Percentiles rank a stretch among this genome's conserved stretches.
Evolutionary conservation across 306 rosid species (phyloP).

Genomic region (Luffa acutangula): DNA sequence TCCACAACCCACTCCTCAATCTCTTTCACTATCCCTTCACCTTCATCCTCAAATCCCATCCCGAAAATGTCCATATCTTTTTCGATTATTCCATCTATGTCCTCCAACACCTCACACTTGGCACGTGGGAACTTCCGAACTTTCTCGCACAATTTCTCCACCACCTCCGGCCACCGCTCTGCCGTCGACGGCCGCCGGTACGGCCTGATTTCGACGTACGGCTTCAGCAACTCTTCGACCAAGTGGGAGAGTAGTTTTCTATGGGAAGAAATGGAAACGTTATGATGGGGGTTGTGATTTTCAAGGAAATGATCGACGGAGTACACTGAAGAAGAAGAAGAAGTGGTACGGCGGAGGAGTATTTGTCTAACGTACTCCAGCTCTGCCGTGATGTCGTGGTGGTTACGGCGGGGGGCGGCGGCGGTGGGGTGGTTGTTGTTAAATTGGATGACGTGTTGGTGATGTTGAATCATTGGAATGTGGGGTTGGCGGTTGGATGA

Average conservation of each 20-base stretch:
- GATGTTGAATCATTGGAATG: constrained; percentile 6
- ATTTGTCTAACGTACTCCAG: constrained; percentile 36
- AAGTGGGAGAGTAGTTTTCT: constrained; percentile 41
- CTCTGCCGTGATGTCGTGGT: constrained; percentile 18
- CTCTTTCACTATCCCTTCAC: constrained; percentile 38
- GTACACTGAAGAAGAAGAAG: constrained; percentile 26
- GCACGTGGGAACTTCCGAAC: constrained; percentile 36
- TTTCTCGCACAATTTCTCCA: constrained; percentile 37
- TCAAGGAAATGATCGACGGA: constrained; percentile 34
- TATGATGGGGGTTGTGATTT: background rate
- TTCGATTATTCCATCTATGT: constrained; percentile 57
- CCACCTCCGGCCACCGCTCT: constrained; percentile 20
- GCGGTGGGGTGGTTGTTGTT: constrained; percentile 12
- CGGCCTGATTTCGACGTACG: background rate
- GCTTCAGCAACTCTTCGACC: constrained; percentile 47
- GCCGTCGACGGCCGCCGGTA: background rate
- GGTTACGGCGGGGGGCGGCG: constrained; percentile 11
- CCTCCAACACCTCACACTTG: constrained; percentile 59
- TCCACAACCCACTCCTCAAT: constrained; percentile 55
- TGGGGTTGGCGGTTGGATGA: constrained; percentile 40
- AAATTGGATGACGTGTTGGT: constrained; percentile 14
- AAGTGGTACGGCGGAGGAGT: constrained; percentile 22
- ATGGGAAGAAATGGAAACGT: background rate
- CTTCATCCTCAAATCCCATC: constrained; percentile 43
- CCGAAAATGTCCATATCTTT: constrained; percentile 28